Evolutionary conservation across 371 early-diverging fungal genomes (phyloP).

Genomic region (Thermomucor indicae-seudaticae): DNA sequence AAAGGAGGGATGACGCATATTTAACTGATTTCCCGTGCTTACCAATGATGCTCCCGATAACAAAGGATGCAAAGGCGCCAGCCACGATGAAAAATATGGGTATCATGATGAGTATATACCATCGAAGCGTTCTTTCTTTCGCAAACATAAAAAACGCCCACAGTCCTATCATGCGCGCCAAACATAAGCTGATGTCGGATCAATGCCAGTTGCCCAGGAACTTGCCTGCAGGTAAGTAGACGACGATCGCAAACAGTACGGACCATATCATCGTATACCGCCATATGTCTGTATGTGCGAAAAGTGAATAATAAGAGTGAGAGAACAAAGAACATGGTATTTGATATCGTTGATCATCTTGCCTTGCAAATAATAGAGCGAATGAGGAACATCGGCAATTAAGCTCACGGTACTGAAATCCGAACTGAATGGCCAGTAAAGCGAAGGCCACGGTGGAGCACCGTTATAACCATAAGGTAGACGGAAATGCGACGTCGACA

Average conservation of each 20-base stretch:
- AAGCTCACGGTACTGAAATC: constrained; percentile 35
- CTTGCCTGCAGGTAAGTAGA: constrained; percentile 48
- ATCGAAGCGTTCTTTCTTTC: constrained; percentile 46
- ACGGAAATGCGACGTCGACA: constrained; percentile 37
- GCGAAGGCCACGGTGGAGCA: constrained; percentile 58
- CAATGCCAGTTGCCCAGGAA: not conserved
- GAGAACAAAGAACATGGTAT: not conserved
- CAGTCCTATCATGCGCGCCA: constrained; percentile 7
- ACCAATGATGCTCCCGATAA: constrained; percentile 60
- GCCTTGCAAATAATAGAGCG: constrained; percentile 43
- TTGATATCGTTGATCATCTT: constrained; percentile 5
- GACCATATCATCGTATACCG: constrained; percentile 46
- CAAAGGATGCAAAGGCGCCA: constrained; percentile 52
- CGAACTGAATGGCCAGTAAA: constrained; percentile 59
- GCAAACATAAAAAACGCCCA: constrained; percentile 47
- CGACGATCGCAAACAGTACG: constrained; percentile 29
- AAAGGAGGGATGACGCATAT: not conserved
- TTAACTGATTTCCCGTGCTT: constrained; percentile 9
- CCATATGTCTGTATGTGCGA: constrained; percentile 35
- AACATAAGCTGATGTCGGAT: not conserved
- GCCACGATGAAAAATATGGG: constrained; percentile 49
- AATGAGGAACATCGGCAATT: constrained; percentile 43
- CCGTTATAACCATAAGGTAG: constrained; percentile 51
- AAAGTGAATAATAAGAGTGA: not conserved
- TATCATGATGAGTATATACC: constrained; percentile 41